Evolutionary conservation across 2,329 filamentous ascomycete species (phyloP), one percentile per base, ranked within the genome.

Genomic region (Aspergillus persii): DNA sequence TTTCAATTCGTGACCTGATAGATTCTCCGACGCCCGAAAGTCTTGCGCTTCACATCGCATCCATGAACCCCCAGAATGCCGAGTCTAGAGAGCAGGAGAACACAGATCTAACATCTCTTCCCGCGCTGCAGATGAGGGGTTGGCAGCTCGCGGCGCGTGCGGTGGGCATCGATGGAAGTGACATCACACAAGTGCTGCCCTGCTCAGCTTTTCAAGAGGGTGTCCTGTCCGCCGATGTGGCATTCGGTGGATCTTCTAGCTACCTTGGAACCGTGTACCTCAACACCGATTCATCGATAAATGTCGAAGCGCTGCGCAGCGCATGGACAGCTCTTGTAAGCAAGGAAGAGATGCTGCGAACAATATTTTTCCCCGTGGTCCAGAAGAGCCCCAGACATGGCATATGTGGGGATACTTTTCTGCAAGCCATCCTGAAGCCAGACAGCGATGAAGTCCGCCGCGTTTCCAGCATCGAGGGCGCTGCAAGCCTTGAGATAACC

Each of bases 261-360:
- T 58, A 58, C n/a, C 29, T 23, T 44, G 51, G 44, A 7, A 44
- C 18, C 15, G 46, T 58, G 23, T 18, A 30, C 5, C 5, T 58
- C 12, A 30, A 39, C 3, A 12, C 50, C 4, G 52, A 51, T 27
- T n/a, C 15, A 26, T 7, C 4, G 8, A 1, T 54, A 3, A 30
- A 58, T 8, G n/a, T 54, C 6, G 11, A 36, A 1, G 9, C 12
- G 1, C 23, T 58, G 23, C 51, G 44, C 3, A 27, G 23, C 7
- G 56, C 56, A 26, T 58, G 56, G 56, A 9, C 9, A 36, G 31
- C 47, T 1, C 51, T 58, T 12, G 27, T 36, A 41, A 15, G 23
- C n/a, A 15, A 36, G 1, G 52, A 58, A 46, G 47, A 54, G 6
- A 54, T 58, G 56, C 56, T 58, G n/a, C 56, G 56, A n/a, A 58